phyloP scores from a whole-genome alignment of 768 basidiomycete genomes.

The Inosperma sp. region DNA sequence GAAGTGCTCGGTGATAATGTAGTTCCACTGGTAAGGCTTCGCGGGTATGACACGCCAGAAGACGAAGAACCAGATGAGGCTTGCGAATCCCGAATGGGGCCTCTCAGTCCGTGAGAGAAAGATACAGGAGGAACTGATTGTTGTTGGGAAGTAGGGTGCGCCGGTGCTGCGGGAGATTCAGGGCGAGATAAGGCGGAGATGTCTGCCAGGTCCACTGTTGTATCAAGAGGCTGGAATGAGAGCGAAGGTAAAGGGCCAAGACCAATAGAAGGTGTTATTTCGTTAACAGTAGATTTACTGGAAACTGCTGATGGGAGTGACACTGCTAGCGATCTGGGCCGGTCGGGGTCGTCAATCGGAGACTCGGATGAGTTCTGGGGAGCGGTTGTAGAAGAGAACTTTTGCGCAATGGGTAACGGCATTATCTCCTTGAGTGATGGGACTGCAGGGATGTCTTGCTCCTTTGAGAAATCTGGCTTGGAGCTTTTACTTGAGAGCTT shows the following conservation, averaged over 20 bases:
- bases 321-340: not conserved
- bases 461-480: conserved; percentile 29
- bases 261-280: not conserved
- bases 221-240: not conserved
- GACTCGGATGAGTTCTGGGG: no score
- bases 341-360: not conserved
- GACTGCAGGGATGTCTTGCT: not conserved
- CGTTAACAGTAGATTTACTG: not conserved
- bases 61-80: conserved; percentile 14
- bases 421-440: conserved; percentile 26
- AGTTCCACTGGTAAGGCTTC: not conserved
- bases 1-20: not conserved
- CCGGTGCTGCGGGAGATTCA: not conserved
- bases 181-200: not conserved
- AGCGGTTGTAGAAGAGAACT: conserved; percentile 42
- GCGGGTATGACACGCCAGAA: conserved; percentile 7
- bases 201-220: not conserved
- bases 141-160: not conserved
- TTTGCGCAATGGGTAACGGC: conserved; percentile 43
- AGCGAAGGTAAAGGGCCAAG: conserved; percentile 5
- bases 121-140: not conserved
- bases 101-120: no score
- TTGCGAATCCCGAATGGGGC: conserved; percentile 13
- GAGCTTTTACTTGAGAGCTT: conserved; percentile 38
- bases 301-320: conserved; percentile 5